A percentile compares a stretch with the other conserved stretches of the same genome.
These are phyloP conservation scores for Schizothecium vesticola DNA, from an alignment of 495 filamentous ascomycete genomes.

Conservation along the genomic window DNA sequence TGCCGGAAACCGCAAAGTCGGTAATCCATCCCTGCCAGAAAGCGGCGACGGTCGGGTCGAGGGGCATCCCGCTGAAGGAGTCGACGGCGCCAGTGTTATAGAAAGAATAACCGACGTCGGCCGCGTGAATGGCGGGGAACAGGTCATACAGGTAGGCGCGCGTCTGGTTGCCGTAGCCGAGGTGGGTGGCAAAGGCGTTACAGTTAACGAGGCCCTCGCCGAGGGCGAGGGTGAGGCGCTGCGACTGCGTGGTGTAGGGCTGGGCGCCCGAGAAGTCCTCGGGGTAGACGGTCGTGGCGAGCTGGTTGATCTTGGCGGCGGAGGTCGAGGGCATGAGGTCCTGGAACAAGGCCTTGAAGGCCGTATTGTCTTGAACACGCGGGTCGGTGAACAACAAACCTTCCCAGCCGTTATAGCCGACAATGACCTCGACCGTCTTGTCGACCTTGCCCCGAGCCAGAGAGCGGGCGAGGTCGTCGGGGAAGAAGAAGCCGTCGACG, in stretches of 20 bases:
- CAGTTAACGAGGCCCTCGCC: constrained; percentile 5
- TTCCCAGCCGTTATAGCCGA: constrained; percentile 4
- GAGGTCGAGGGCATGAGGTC: constrained; percentile 10
- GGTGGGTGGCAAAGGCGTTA: constrained; percentile 3
- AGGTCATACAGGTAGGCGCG: constrained; percentile 7
- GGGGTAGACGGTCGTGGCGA: constrained; percentile 11
- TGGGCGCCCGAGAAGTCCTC: constrained; percentile 10
- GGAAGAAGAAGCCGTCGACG: constrained; percentile 12
- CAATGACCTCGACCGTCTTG: constrained; percentile 9
- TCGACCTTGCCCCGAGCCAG: constrained; percentile 7
- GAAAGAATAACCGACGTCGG: constrained; percentile 9
- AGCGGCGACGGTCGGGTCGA: background rate
- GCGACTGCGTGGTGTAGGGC: constrained; percentile 8
- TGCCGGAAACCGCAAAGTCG: background rate
- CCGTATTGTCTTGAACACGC: constrained; percentile 6
- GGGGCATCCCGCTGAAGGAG: background rate
- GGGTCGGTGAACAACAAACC: constrained; percentile 16
- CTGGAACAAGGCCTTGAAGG: constrained; percentile 11
- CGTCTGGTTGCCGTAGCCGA: constrained; percentile 5
- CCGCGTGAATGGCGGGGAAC: constrained; percentile 8
- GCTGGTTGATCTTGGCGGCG: constrained; percentile 5
- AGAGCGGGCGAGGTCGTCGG: background rate
- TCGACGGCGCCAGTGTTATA: constrained; percentile 3
- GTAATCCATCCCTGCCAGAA: background rate
- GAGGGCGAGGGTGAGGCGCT: constrained; percentile 6